These are phyloP conservation scores for Podaxis sp. DNA, from an alignment of 768 basidiomycete species.

Conservation along the genomic window DNA sequence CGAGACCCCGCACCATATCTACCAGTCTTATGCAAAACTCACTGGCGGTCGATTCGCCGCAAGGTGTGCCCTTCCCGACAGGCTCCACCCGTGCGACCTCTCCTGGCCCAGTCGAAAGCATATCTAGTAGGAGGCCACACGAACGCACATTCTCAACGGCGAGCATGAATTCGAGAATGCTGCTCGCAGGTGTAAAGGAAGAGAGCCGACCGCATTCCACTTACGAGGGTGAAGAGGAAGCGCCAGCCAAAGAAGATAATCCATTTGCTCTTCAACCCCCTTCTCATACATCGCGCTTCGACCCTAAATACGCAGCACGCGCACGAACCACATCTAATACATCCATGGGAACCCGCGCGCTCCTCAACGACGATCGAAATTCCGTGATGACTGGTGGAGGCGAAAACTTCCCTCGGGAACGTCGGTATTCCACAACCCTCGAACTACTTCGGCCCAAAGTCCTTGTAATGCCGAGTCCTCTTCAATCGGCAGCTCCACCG, in stretches of 20 bases:
- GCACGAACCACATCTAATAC: constrained; percentile 61
- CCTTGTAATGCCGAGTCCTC: constrained; percentile 91
- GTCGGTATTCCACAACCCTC: constrained; percentile 62
- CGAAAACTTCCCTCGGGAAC: constrained; percentile 39
- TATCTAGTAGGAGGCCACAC: constrained; percentile 26
- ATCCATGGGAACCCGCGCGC: constrained; percentile 63
- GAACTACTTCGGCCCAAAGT: constrained; percentile 86
- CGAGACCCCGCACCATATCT: constrained; percentile 49
- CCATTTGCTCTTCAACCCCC: constrained; percentile 70
- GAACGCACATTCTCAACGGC: constrained; percentile 48
- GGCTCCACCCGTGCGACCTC: constrained; percentile 52
- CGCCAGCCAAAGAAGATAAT: constrained; percentile 45
- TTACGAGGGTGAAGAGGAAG: constrained; percentile 25
- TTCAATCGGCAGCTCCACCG: constrained; percentile 49
- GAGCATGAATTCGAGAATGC: constrained; percentile 47
- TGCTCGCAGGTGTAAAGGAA: constrained; percentile 38
- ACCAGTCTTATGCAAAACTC: constrained; percentile 40
- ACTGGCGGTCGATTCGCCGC: background rate
- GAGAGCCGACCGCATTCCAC: constrained; percentile 26
- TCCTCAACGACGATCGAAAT: constrained; percentile 45
- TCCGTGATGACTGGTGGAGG: constrained; percentile 36
- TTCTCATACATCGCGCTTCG: constrained; percentile 69
- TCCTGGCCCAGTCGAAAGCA: constrained; percentile 25
- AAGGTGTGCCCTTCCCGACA: constrained; percentile 60
- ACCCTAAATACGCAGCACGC: constrained; percentile 68